These are phyloP conservation scores for Glycine soja DNA, from an alignment of 306 rosid genomes.

Conservation along the genomic window DNA sequence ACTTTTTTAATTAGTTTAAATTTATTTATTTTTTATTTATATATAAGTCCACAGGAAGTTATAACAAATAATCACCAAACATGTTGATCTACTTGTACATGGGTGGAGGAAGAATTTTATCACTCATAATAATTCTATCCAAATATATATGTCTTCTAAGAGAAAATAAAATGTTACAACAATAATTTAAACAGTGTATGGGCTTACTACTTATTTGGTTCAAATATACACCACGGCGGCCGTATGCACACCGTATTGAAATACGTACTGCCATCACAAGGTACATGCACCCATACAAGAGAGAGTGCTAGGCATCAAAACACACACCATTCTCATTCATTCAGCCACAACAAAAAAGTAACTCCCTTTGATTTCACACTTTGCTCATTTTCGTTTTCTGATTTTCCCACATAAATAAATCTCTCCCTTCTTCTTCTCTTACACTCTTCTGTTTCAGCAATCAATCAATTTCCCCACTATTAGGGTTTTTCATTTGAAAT, in stretches of 20 bases:
- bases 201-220: neutral
- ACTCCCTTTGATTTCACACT: slow-evolving; percentile 41
- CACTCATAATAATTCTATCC: too few species aligned
- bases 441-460: neutral
- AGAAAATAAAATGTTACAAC: too few species aligned
- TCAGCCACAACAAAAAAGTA: slow-evolving; percentile 8
- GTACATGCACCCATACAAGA: slow-evolving; percentile 10
- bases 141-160: too few species aligned
- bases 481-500: slow-evolving; percentile 83
- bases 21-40: too few species aligned
- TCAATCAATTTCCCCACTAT: slow-evolving; percentile 35
- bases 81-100: too few species aligned
- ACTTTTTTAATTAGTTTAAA: too few species aligned
- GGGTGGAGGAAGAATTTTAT: too few species aligned
- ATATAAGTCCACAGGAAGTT: too few species aligned
- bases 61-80: too few species aligned
- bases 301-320: neutral
- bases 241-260: slow-evolving; percentile 3
- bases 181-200: neutral
- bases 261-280: neutral
- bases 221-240: neutral
- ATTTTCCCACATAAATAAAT: neutral
- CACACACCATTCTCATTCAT: slow-evolving; percentile 4
- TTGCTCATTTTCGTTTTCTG: slow-evolving; percentile 25
- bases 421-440: neutral